Evolutionary conservation across 495 filamentous ascomycete species (phyloP), one percentile per base, ranked within the genome.

Genomic region (Cercophora samala): DNA sequence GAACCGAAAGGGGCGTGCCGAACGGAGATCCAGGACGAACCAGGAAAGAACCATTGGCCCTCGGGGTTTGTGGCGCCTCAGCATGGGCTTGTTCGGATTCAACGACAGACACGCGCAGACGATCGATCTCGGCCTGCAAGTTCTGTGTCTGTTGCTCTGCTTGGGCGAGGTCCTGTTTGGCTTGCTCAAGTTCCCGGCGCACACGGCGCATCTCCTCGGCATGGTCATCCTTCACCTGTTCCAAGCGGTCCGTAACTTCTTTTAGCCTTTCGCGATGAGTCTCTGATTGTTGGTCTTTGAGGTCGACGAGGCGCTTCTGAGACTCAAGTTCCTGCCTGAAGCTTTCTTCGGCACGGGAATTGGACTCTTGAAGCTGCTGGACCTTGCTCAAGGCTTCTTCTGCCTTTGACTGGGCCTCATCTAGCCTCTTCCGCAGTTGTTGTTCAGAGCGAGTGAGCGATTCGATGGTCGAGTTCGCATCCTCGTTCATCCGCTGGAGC

Each of bases 401-500:
- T 1, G 90, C 89, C 75, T 96, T 96, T 63, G 89, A 88, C 68
- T 92, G 90, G 0, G 94, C 81, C 66, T 97, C 93, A 23, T 93
- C 90, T 32, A 97, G 78, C 22, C 91, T 87, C 62, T 87, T 86
- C 72, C 94, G 90, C 58, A 97, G 84, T 21, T 86, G 85, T 64
- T 92, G 89, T 75, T 97, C 92, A 55, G 86, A 92, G 19, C 90
- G 87, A 66, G 89, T 87, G 3, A 95, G 82, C 11, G 89, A 87
- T 62, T 96, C 92, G 55, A 93, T 83, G 9, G 79, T 90, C 9
- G 88, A 87, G 67, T 82, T 87, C 25, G 90, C 86, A 69, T 98
- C 94, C 64, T 97, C 94, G 69, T 93, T 91, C 60, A 90, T 85
- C 18, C 92, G 90, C 74, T 97, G 91, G 29, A 99, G 86, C 72